A percentile compares a stretch with the other conserved stretches of the same genome.
These are phyloP conservation scores for Monosporozyma unispora DNA, from an alignment of 805 yeast genomes.

Conservation along the genomic window DNA sequence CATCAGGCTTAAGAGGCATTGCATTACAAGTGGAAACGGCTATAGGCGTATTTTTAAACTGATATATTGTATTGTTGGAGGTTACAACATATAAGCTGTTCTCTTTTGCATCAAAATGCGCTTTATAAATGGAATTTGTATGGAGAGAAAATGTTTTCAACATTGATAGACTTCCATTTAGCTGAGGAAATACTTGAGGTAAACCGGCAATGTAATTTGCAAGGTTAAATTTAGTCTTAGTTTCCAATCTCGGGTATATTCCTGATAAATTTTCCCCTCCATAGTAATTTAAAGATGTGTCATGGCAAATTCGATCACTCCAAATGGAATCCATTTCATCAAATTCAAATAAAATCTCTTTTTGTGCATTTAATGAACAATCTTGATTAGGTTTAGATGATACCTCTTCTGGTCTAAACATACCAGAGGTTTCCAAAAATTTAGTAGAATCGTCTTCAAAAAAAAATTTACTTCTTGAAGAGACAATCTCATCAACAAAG, in stretches of 20 bases:
- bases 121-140: neutral
- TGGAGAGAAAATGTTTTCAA: no score
- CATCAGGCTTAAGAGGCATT: neutral
- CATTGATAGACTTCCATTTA: no score
- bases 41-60: neutral
- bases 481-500: no score
- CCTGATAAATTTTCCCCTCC: neutral
- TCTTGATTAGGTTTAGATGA: neutral
- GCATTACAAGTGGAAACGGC: neutral
- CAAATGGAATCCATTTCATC: neutral
- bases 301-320: neutral
- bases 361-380: neutral
- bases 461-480: no score
- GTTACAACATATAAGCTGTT: neutral
- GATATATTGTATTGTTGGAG: neutral
- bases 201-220: neutral
- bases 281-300: neutral
- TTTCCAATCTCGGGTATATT: neutral
- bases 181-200: neutral
- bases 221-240: neutral
- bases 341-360: no score
- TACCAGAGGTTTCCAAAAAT: no score
- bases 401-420: neutral
- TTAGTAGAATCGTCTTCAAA: no score
- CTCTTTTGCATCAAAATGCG: neutral